Conservation (phyloP, 1,284 basidiomycete species). For the Heliocybe sulcata region DNA sequence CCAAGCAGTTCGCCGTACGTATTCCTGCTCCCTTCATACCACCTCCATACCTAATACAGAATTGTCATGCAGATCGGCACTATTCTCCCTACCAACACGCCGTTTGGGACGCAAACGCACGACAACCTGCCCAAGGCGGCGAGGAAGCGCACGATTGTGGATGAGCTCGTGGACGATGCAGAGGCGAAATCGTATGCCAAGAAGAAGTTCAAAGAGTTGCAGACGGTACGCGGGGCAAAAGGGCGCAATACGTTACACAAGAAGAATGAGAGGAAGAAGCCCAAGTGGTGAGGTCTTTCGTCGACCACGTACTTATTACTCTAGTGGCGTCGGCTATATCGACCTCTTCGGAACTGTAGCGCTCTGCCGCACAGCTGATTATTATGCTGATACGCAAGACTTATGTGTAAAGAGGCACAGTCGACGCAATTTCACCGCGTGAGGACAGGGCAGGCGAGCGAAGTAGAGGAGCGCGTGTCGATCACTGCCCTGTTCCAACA, state of each 20-base stretch:
- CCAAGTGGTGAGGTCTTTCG: conserved; percentile 78
- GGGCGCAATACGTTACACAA: conserved; percentile 70
- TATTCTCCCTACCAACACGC: conserved; percentile 69
- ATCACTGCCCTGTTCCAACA: too few species aligned
- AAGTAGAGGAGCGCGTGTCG: too few species aligned
- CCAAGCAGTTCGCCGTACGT: conserved; percentile 84
- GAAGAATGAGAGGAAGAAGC: conserved; percentile 54
- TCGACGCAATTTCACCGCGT: too few species aligned
- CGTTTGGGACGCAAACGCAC: conserved; percentile 67
- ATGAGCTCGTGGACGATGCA: conserved; percentile 85
- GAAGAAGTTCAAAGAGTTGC: conserved; percentile 87
- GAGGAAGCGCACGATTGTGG: conserved; percentile 79
- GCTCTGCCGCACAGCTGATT: too few species aligned
- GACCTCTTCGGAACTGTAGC: too few species aligned
- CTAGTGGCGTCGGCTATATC: too few species aligned
- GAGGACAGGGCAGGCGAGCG: too few species aligned
- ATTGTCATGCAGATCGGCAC: conserved; percentile 68
- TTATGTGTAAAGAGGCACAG: too few species aligned
- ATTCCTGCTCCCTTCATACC: conserved; percentile 6
- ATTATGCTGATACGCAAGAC: too few species aligned
- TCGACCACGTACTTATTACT: too few species aligned
- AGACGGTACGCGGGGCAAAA: conserved; percentile 61
- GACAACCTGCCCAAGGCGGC: conserved; percentile 65
- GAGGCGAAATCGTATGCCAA: conserved; percentile 87
- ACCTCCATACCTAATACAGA: conserved; percentile 6